Conservation (phyloP, 108 stramenopile genomes). For the Cyclotella choctawhatcheeana region DNA sequence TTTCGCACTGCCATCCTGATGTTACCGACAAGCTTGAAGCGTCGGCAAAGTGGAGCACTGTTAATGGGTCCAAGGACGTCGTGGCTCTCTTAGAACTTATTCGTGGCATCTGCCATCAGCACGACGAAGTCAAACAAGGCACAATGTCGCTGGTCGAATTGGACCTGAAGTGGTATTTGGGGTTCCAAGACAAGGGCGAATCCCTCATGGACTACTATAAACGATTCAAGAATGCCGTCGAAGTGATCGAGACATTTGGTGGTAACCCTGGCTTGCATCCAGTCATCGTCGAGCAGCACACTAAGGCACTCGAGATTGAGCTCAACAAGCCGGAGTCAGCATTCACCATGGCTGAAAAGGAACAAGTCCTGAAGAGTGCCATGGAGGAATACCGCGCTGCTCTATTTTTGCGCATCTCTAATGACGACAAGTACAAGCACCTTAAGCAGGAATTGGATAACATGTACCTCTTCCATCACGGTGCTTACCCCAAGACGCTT, state of each 20-base stretch:
- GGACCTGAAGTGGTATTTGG: not conserved
- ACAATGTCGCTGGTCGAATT: not conserved
- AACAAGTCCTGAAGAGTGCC: not conserved
- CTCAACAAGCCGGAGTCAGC: not conserved
- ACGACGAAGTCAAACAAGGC: conserved; percentile 8
- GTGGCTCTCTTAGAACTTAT: not conserved
- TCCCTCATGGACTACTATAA: not conserved
- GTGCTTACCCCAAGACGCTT: not conserved
- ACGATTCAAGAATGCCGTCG: not conserved
- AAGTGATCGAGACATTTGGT: conserved; percentile 12
- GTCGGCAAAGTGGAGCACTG: not conserved
- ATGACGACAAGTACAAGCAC: not conserved
- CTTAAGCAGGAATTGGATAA: not conserved
- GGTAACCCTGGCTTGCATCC: conserved; percentile 4
- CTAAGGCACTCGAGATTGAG: not conserved
- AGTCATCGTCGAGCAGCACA: not conserved
- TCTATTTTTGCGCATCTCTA: not conserved
- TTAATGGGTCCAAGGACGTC: not conserved
- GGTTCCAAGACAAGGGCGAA: not conserved
- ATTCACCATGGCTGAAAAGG: not conserved
- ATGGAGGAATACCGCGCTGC: not conserved
- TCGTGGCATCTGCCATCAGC: not conserved
- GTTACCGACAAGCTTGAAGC: not conserved
- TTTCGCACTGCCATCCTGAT: not conserved
- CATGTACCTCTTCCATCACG: not conserved